Evolutionary conservation across 305 asterid species (phyloP).

Genomic region (Fraxinus xanthoxyloides): DNA sequence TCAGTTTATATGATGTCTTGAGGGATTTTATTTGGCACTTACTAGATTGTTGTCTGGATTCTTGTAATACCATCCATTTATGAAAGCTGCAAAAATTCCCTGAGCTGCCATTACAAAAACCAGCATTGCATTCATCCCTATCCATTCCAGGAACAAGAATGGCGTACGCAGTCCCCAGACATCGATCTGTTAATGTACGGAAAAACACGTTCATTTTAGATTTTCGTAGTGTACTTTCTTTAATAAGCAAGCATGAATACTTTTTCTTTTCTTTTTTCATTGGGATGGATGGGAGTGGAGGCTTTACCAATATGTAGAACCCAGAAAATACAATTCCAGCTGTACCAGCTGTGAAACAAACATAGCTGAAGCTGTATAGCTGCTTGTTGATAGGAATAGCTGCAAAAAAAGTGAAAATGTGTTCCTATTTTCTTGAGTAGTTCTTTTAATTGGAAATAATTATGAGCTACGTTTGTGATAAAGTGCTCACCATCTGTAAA

Average conservation of each 20-base stretch:
- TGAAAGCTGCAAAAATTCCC: conserved; percentile 66
- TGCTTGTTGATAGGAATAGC: conserved; percentile 90
- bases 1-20: neutral
- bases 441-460: neutral
- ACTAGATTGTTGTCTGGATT: conserved; percentile 59
- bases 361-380: conserved; percentile 78
- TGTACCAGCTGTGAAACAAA: conserved; percentile 83
- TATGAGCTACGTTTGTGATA: neutral
- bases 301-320: conserved; percentile 62
- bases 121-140: conserved; percentile 92
- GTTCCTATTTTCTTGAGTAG: neutral
- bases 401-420: conserved; percentile 21
- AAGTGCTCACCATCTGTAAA: conserved; percentile 63
- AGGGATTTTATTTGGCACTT: conserved; percentile 1
- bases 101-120: conserved; percentile 84
- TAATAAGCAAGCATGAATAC: neutral
- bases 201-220: neutral
- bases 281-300: neutral
- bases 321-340: conserved; percentile 80
- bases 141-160: conserved; percentile 83
- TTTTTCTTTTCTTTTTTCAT: no score
- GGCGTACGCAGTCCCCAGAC: conserved; percentile 57
- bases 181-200: conserved; percentile 51
- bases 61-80: conserved; percentile 77
- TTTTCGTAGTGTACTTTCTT: neutral